Conservation (phyloP, 106 monocot genomes). For the Vanilla planifolia region DNA sequence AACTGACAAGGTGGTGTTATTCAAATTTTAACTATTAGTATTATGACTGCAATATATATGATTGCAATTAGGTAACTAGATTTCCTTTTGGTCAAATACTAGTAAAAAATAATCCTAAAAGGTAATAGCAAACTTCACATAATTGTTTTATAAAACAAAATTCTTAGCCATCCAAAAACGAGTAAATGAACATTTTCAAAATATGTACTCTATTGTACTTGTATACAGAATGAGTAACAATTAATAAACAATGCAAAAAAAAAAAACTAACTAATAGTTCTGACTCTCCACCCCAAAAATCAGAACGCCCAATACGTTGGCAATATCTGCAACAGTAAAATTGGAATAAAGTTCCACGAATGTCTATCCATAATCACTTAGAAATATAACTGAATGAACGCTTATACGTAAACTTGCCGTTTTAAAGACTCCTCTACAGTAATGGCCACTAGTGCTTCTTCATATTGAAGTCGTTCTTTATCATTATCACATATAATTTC, state of each 20-base stretch:
- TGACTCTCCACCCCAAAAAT: conserved; percentile 98
- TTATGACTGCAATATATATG: no score
- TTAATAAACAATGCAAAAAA: background rate
- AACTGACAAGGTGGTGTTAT: no score
- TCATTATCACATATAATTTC: conserved; percentile 75
- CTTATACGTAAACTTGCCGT: conserved; percentile 18
- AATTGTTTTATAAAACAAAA: no score
- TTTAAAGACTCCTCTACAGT: conserved; percentile 83
- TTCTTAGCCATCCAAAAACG: background rate
- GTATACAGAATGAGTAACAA: background rate
- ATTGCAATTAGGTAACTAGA: no score
- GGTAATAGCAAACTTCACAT: no score
- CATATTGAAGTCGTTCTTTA: conserved; percentile 51
- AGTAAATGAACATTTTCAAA: background rate
- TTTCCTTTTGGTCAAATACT: no score
- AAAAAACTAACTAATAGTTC: conserved; percentile 60
- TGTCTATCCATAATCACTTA: background rate
- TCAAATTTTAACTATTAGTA: no score
- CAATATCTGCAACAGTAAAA: conserved; percentile 58
- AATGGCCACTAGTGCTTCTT: conserved; percentile 83
- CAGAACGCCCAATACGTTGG: conserved; percentile 67
- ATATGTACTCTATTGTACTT: background rate
- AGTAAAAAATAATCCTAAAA: no score
- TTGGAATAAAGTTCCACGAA: background rate
- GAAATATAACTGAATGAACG: background rate